Evolutionary conservation across 2,329 filamentous ascomycete species (phyloP).

Genomic region (Arthrobotrys conoides): DNA sequence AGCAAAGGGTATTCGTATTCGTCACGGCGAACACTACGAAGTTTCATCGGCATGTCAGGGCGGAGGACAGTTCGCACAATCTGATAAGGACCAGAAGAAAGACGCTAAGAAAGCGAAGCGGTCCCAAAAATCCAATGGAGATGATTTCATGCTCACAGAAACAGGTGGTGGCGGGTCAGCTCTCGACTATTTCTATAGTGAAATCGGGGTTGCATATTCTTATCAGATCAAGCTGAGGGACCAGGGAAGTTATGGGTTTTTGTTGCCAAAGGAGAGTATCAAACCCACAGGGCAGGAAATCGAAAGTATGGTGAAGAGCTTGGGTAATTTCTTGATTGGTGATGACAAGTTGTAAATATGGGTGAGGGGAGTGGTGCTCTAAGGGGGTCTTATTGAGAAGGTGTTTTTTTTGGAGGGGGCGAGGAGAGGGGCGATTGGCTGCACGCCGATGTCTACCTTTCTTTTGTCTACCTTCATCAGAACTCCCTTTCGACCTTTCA

Average conservation of each 20-base stretch:
- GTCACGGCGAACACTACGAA: constrained; percentile 81
- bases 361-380: background rate
- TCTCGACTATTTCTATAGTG: constrained; percentile 95
- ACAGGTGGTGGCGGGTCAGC: constrained; percentile 83
- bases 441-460: constrained; percentile 5
- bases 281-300: constrained; percentile 87
- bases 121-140: constrained; percentile 63
- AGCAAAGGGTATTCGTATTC: constrained; percentile 81
- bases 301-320: constrained; percentile 56
- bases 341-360: constrained; percentile 33
- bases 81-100: constrained; percentile 48
- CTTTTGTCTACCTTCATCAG: background rate
- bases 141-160: constrained; percentile 74
- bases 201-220: constrained; percentile 83
- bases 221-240: constrained; percentile 96
- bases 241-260: constrained; percentile 92
- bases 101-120: constrained; percentile 65
- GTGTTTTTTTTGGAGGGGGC: background rate
- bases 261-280: constrained; percentile 88
- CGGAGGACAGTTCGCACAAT: constrained; percentile 69
- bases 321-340: constrained; percentile 54
- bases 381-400: background rate
- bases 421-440: background rate
- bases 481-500: background rate
- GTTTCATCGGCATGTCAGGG: constrained; percentile 90